Evolutionary conservation across 352 stramenopile species (phyloP).

Genomic region (Globisporangium radiosum): DNA sequence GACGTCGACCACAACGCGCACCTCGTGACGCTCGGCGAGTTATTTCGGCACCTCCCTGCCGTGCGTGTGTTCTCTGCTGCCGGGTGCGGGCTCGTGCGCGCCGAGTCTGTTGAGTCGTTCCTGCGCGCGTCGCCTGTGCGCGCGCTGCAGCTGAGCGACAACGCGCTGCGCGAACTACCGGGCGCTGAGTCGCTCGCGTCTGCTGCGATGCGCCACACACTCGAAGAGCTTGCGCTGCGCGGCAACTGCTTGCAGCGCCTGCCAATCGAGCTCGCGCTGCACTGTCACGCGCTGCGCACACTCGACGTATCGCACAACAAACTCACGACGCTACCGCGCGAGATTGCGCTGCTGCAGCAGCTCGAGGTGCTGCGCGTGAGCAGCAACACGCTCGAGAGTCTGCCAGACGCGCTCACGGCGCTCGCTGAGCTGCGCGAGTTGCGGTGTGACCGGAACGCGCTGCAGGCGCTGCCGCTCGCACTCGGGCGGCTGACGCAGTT

Average conservation of each 20-base stretch:
- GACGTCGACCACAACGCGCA: slow-evolving; percentile 37
- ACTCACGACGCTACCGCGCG: slow-evolving; percentile 26
- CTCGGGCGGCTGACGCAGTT: slow-evolving; percentile 31
- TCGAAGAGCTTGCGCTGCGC: slow-evolving; percentile 30
- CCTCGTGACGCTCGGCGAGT: slow-evolving; percentile 26
- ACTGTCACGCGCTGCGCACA: slow-evolving; percentile 25
- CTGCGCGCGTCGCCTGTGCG: slow-evolving; percentile 36
- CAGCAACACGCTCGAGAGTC: slow-evolving; percentile 28
- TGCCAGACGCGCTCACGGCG: slow-evolving; percentile 34
- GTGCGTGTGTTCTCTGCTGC: slow-evolving; percentile 27
- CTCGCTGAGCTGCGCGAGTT: slow-evolving; percentile 30
- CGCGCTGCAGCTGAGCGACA: slow-evolving; percentile 29
- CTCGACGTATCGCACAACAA: slow-evolving; percentile 51
- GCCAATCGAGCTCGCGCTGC: slow-evolving; percentile 31
- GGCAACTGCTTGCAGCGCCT: slow-evolving; percentile 31
- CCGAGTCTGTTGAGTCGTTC: slow-evolving; percentile 33
- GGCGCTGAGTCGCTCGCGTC: slow-evolving; percentile 19
- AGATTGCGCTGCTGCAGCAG: slow-evolving; percentile 25
- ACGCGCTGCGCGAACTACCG: slow-evolving; percentile 36
- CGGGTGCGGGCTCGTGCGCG: slow-evolving; percentile 32
- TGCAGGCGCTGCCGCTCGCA: slow-evolving; percentile 25
- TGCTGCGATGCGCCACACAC: slow-evolving; percentile 38
- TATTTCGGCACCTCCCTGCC: slow-evolving; percentile 26
- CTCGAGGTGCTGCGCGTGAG: slow-evolving; percentile 36
- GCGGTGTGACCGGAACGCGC: slow-evolving; percentile 29